Base-by-base conservation (phyloP, 2,329 filamentous ascomycete species). In the Akanthomyces muscarius region DNA sequence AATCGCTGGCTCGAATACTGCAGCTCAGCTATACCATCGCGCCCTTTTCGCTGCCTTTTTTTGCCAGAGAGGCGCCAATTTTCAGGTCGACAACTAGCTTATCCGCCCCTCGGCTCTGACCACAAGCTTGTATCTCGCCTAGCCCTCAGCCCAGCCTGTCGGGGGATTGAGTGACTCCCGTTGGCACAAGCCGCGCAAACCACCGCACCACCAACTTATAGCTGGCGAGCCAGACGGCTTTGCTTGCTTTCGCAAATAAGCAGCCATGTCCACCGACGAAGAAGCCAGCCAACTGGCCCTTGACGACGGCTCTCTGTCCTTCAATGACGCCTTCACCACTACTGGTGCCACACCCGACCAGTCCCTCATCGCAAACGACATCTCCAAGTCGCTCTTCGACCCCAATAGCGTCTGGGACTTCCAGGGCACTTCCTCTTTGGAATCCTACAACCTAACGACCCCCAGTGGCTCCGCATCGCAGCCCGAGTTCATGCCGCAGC, bases 371-470 rank as follows among this genome's bases (percentile, higher is more conserved):
- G 66, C 69, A 66, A 66, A 67, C 68, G 72, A 72, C 66, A 68
- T 76, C 71, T 71, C 63, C 71, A 73, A 66, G 68, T 74, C 69
- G 69, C 77, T 61, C 71, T 79, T 63, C 55, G 62, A 63, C 41
- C 55, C 62, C 28, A 63, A 48, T 33, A 45, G 21, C 65, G 75
- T 72, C 72, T 85, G 82, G 82, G 70, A 74, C 66, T 83, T 82
- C 67, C 77, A 78, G 64, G 77, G 78, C 69, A 77, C 77, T 14
- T 77, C 80, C 65, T 78, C 80, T 52, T 81, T 80, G 73, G 77
- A 80, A 68, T 74, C 76, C 60, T 81, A 77, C 72, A 75, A 78
- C 72, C 69, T 63, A 8, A 53, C 73, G 67, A 74, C 68, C 70
- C 73, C 68, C 70, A 73, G 71, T 64, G 67, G 74, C 70, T 70